Conservation (phyloP, 73 alveolate genomes). For the Paramecium sonneborni region DNA sequence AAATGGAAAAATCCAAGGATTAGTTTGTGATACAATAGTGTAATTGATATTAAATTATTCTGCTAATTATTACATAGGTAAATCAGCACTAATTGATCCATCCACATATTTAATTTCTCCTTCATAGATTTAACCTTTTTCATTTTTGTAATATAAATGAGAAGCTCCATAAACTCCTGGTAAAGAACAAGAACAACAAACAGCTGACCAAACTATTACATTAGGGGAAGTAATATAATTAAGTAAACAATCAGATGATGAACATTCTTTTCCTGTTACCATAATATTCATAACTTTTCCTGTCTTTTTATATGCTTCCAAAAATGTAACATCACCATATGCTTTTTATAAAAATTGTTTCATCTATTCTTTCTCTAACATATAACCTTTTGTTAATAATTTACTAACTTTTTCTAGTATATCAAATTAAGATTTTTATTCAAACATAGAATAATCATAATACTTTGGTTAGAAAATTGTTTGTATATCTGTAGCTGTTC, state of each 20-base stretch:
- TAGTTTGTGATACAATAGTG: conserved; percentile 75
- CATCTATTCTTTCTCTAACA: conserved; percentile 67
- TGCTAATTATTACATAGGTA: conserved; percentile 61
- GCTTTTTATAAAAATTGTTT: not conserved
- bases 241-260: no score
- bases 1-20: conserved; percentile 78
- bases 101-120: no score
- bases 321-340: conserved; percentile 75
- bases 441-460: conserved; percentile 22
- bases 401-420: conserved; percentile 1
- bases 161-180: not conserved
- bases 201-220: conserved; percentile 82
- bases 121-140: not conserved
- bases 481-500: conserved; percentile 61
- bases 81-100: no score
- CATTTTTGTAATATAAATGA: no score
- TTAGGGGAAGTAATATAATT: no score
- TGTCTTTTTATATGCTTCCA: conserved; percentile 76
- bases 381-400: conserved; percentile 67
- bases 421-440: not conserved
- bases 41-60: conserved; percentile 76
- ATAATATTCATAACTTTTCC: conserved; percentile 79
- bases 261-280: conserved; percentile 70
- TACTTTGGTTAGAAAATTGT: not conserved
- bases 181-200: not conserved